Percentiles rank a stretch among this genome's conserved stretches.
These are phyloP conservation scores for Ganoderma lucidum DNA, from an alignment of 1,284 basidiomycete genomes.

Conservation along the genomic window DNA sequence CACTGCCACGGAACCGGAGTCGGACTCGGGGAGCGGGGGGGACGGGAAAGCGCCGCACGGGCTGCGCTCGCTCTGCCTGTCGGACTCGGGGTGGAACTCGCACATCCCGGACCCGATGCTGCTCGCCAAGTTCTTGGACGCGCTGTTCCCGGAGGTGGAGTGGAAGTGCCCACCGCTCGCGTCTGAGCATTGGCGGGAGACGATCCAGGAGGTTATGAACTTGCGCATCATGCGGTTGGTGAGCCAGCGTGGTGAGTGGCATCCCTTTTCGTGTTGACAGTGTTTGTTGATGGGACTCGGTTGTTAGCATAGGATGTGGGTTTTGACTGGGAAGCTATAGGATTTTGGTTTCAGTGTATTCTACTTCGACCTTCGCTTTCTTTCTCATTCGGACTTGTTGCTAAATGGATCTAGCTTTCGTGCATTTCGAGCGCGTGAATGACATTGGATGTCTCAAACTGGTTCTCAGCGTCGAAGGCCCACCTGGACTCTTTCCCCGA, in stretches of 20 bases:
- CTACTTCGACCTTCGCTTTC: slow-evolving; percentile 1
- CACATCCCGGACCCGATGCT: slow-evolving; percentile 23
- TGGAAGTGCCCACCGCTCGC: slow-evolving; percentile 24
- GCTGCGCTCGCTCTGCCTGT: slow-evolving; percentile 20
- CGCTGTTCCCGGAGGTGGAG: slow-evolving; percentile 26
- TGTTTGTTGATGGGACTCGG: not conserved
- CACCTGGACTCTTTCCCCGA: not conserved
- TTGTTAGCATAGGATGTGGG: not conserved
- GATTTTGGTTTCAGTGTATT: not conserved
- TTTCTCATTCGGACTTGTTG: not conserved
- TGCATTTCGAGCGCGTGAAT: not conserved
- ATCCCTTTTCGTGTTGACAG: no score
- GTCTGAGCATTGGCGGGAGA: slow-evolving; percentile 26
- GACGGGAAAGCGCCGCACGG: not conserved
- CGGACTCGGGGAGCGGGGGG: not conserved
- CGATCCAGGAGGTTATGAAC: slow-evolving; percentile 23
- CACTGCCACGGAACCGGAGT: not conserved
- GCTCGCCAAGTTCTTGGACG: slow-evolving; percentile 24
- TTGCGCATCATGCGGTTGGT: slow-evolving; percentile 20
- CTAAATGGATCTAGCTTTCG: not conserved
- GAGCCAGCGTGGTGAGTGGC: not conserved
- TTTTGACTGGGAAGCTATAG: not conserved
- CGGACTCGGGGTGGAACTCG: slow-evolving; percentile 25
- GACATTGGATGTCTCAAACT: not conserved
- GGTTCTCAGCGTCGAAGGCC: not conserved